These are phyloP conservation scores for Hanseniaspora taiwanica DNA, from an alignment of 805 yeast genomes.

Conservation along the genomic window DNA sequence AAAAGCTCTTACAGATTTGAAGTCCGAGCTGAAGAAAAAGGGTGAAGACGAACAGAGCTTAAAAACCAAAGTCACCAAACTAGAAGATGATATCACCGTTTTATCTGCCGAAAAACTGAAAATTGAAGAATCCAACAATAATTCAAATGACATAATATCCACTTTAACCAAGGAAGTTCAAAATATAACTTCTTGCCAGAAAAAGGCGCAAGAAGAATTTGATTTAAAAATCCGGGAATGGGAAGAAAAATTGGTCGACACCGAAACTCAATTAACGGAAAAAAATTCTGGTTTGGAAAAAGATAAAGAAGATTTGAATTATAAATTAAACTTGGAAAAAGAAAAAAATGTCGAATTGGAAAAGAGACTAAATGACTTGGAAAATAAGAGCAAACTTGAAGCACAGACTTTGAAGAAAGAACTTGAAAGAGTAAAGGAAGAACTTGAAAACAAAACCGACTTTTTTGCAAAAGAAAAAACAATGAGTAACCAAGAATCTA, in stretches of 20 bases:
- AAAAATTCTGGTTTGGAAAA: neutral
- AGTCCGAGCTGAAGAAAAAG: too few species aligned
- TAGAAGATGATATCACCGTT: too few species aligned
- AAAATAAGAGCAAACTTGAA: slow-evolving; percentile 1
- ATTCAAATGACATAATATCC: too few species aligned
- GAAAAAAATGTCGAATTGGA: slow-evolving; percentile 1
- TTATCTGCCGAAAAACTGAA: too few species aligned
- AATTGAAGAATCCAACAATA: too few species aligned
- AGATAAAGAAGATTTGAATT: neutral
- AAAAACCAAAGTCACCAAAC: too few species aligned
- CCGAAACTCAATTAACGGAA: neutral
- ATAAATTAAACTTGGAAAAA: neutral
- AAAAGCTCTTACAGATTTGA: too few species aligned
- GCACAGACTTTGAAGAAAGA: slow-evolving; percentile 15
- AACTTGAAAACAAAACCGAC: slow-evolving; percentile 25
- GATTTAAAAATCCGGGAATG: neutral
- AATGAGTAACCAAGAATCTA: slow-evolving; percentile 35
- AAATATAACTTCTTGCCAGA: too few species aligned
- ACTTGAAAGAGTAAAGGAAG: slow-evolving; percentile 19
- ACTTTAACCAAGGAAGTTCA: too few species aligned
- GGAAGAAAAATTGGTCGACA: neutral
- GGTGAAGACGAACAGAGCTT: too few species aligned
- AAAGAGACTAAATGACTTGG: slow-evolving; percentile 2
- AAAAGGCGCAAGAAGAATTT: too few species aligned
- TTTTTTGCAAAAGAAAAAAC: slow-evolving; percentile 41